Evolutionary conservation across 2,329 filamentous ascomycete genomes (phyloP), one percentile per base, ranked within the genome.

Genomic region (Stemphylium beticola): DNA sequence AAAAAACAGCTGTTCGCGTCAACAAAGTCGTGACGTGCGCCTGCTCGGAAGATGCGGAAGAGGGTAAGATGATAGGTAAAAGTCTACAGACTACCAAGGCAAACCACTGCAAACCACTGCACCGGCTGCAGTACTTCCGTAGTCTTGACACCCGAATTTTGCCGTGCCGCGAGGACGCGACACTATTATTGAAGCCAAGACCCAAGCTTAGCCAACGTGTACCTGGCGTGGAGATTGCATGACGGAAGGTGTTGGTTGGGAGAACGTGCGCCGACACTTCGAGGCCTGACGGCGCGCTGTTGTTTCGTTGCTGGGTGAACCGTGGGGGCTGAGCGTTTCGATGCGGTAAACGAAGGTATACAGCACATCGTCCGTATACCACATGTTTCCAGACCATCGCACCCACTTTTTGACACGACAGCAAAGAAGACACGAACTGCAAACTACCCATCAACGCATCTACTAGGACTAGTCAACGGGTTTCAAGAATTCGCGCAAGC

Each of bases 281-380:
- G 37, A 53, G 38, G 29, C 32, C n/a, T 36, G 53, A 34, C 43
- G 33, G 18, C 40, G 46, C 24, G 38, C 32, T 15, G 33, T 4
- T 29, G 26, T 29, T 29, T 36, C 22, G 52, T 55, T 55, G 60
- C 60, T 63, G 49, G 60, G 60, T 62, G 57, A 62, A 61, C 58
- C 20, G 49, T 7, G 22, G 4, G n/a, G 43, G 49, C 41, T 22
- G 41, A 52, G 49, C 41, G 42, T 26, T 10, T 24, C 22, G n/a
- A 41, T 34, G 48, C 39, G 20, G 39, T 26, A 26, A 29, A 46
- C 38, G 12, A 47, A 12, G 12, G 34, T 20, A 22, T 40, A 47
- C 42, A 45, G 24, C 42, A 36, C 49, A 32, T 33, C 29, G 20
- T 47, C 36, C 29, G 20, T 47, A 26, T 37, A 42, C 24, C 40